phyloP scores from a whole-genome alignment of 2,329 filamentous ascomycete genomes.

The Zymoseptoria tritici region DNA sequence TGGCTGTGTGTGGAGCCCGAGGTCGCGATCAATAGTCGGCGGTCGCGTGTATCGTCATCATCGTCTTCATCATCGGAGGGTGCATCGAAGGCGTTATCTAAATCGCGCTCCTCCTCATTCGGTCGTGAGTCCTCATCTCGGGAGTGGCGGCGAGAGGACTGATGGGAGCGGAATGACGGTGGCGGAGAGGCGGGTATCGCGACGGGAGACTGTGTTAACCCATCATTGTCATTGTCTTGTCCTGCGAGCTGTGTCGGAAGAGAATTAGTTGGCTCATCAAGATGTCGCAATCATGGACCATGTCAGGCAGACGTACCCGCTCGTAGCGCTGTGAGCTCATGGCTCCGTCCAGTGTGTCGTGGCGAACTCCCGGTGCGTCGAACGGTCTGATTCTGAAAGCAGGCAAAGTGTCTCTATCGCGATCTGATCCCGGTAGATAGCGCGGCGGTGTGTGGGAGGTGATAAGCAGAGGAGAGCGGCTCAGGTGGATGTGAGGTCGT shows the following conservation, averaged over 20 bases:
- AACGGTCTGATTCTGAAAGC: neutral
- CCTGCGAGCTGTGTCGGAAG: slow-evolving; percentile 29
- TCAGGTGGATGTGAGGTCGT: neutral
- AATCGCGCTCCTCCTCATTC: slow-evolving; percentile 63
- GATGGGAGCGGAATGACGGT: slow-evolving; percentile 82
- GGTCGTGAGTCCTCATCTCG: slow-evolving; percentile 44
- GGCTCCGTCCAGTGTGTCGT: slow-evolving; percentile 16
- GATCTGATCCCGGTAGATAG: neutral
- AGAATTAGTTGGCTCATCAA: neutral
- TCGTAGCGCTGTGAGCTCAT: slow-evolving; percentile 45
- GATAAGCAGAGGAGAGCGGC: neutral
- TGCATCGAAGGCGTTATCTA: slow-evolving; percentile 83
- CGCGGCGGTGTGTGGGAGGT: neutral
- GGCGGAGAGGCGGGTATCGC: slow-evolving; percentile 43
- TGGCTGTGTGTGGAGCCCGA: slow-evolving; percentile 11
- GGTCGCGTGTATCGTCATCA: slow-evolving; percentile 67
- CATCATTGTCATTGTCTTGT: slow-evolving; percentile 38
- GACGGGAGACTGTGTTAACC: slow-evolving; percentile 26
- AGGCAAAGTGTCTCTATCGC: neutral
- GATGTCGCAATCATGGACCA: slow-evolving; percentile 2
- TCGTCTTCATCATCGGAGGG: slow-evolving; percentile 58
- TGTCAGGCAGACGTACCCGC: slow-evolving; percentile 32
- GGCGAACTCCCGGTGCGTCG: neutral
- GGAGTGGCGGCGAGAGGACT: slow-evolving; percentile 58
- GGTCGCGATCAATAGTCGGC: slow-evolving; percentile 65